phyloP scores from a whole-genome alignment of 2,329 filamentous ascomycete species.

The Cytospora piceicola region DNA sequence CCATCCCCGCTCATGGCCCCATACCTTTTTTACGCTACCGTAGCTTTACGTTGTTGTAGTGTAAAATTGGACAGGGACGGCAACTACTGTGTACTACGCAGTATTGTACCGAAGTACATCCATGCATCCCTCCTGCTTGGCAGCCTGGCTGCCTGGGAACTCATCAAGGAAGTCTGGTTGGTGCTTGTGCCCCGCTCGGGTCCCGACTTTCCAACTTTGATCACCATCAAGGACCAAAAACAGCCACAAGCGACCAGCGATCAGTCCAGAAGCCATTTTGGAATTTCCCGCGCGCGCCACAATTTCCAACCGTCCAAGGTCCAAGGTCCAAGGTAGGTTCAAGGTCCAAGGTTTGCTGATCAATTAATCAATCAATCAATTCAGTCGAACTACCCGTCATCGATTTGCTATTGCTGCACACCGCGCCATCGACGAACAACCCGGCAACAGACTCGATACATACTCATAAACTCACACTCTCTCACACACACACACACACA shows the following conservation, averaged over 20 bases:
- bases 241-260: neutral
- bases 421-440: neutral
- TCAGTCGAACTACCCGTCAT: too few relatives aligned
- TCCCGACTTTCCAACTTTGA: slow-evolving; percentile 23
- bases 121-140: too few relatives aligned
- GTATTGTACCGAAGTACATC: neutral
- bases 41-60: too few relatives aligned
- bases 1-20: neutral
- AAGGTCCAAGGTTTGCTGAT: too few relatives aligned
- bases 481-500: too few relatives aligned
- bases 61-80: neutral
- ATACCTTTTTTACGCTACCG: neutral
- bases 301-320: neutral
- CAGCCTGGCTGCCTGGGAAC: too few relatives aligned
- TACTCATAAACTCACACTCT: neutral
- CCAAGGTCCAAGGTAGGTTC: too few relatives aligned
- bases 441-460: too few relatives aligned
- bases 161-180: neutral
- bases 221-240: neutral
- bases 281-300: neutral
- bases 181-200: slow-evolving; percentile 19
- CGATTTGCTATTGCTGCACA: neutral
- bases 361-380: neutral
- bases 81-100: too few relatives aligned
- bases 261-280: neutral